phyloP scores from a whole-genome alignment of 2,329 filamentous ascomycete species.

The Fusarium marasasianum region DNA sequence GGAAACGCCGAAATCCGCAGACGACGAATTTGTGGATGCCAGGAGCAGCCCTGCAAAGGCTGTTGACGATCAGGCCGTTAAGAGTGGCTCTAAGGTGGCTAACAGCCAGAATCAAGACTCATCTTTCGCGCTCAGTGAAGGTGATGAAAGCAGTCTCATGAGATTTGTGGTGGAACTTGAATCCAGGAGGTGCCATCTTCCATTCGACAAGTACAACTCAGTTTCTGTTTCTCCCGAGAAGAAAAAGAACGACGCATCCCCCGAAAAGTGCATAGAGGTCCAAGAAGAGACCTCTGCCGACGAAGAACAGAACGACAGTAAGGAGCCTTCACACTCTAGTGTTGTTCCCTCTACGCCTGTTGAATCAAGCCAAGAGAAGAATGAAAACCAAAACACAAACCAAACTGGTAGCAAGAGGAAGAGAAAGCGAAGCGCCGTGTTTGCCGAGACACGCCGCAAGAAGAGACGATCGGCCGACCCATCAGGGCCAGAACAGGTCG shows the following conservation, averaged over 20 bases:
- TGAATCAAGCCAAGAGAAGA: conserved; percentile 7
- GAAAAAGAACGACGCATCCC: neutral
- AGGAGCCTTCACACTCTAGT: conserved; percentile 14
- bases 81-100: neutral
- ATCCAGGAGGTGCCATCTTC: conserved; percentile 48
- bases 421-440: conserved; percentile 40
- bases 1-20: conserved; percentile 54
- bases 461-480: conserved; percentile 41
- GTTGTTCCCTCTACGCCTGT: conserved; percentile 42
- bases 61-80: neutral
- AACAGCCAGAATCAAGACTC: conserved; percentile 37
- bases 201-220: conserved; percentile 25
- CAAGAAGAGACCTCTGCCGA: conserved; percentile 33
- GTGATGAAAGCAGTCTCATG: conserved; percentile 59
- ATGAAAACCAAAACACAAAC: conserved; percentile 18
- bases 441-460: conserved; percentile 42
- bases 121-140: conserved; percentile 55
- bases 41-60: conserved; percentile 53
- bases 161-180: conserved; percentile 62
- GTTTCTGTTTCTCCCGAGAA: conserved; percentile 30
- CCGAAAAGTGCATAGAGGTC: conserved; percentile 34
- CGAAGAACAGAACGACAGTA: conserved; percentile 17
- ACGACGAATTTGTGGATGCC: conserved; percentile 62
- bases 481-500: conserved; percentile 22
- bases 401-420: conserved; percentile 42